Base-by-base conservation (phyloP, 345 rosid genomes). In the Euphorbia pulcherrima region DNA sequence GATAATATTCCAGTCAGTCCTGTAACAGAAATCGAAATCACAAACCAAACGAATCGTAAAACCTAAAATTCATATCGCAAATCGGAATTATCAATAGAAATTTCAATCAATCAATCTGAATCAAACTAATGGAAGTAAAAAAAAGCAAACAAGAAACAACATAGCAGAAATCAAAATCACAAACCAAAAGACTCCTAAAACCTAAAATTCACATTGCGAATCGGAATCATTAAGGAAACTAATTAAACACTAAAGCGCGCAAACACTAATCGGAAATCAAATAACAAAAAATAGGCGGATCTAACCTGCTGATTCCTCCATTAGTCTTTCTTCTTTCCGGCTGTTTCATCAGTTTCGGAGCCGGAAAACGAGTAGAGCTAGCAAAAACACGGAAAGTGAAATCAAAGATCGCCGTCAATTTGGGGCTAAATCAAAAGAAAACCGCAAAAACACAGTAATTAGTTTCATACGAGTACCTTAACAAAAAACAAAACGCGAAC, bases 291-390 rank as follows among this genome's bases (percentile, higher is more conserved):
- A 1, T 26, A 54, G 12, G 21, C 9, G 39, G n/a, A n/a, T n/a
- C n/a, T n/a, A 54, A 68, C 72, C 77, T 63, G 47, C 33, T 3
- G 29, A 48, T 72, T 64, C 68, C n/a, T n/a, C n/a, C n/a, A n/a
- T 84, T 69, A 88, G 66, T 88, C 87, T 90, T 90, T 37, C 92
- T 83, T 75, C 96, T 83, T 78, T 81, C n/a, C n/a, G n/a, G 86
- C 87, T 75, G 81, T 89, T 64, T 87, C 91, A 63, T n/a, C n/a
- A n/a, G 88, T 82, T 3, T 89, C 90, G 74, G 87, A 76, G 75
- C 87, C 81, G 83, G 84, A 90, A 74, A 90, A 86, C 96, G 92
- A 90, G 75, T 87, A 90, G 18, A 82, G 92, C 96, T 87, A 56
- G 60, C 50, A 59, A 23, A 21, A 51, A 39, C 16, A 11, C 39